A percentile compares a stretch with the other conserved stretches of the same genome.
Conservation (phyloP, 1,284 basidiomycete species). For the Gomphus bonarii region DNA sequence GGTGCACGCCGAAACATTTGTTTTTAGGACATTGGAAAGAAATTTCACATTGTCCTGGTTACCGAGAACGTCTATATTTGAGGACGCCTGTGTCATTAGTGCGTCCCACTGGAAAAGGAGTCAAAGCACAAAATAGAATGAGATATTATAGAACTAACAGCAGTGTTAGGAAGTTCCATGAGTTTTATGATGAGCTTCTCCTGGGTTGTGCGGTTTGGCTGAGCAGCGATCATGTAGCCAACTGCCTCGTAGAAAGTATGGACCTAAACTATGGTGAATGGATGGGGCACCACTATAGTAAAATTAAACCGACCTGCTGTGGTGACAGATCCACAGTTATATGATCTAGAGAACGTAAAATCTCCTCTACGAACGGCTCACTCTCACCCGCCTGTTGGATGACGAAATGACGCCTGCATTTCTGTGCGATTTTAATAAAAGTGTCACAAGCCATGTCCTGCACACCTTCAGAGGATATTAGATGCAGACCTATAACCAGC, state of each 20-base stretch:
- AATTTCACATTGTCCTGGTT: slow-evolving; percentile 54
- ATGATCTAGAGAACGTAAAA: slow-evolving; percentile 45
- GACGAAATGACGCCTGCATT: slow-evolving; percentile 53
- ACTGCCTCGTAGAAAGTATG: slow-evolving; percentile 52
- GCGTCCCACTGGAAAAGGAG: slow-evolving; percentile 37
- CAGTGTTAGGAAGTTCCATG: slow-evolving; percentile 53
- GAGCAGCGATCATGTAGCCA: slow-evolving; percentile 55
- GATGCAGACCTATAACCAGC: not conserved
- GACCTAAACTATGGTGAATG: slow-evolving; percentile 20
- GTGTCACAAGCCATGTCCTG: slow-evolving; percentile 65
- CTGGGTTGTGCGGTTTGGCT: slow-evolving; percentile 53
- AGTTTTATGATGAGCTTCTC: slow-evolving; percentile 49
- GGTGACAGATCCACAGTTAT: slow-evolving; percentile 51
- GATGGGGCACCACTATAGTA: not conserved
- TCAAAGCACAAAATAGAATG: not conserved
- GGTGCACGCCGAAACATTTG: slow-evolving; percentile 51
- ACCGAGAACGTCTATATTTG: slow-evolving; percentile 44
- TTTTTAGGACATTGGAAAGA: slow-evolving; percentile 53
- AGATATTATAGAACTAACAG: slow-evolving; percentile 22
- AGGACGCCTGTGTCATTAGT: slow-evolving; percentile 47
- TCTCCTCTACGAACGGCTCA: slow-evolving; percentile 59
- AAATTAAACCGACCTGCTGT: slow-evolving; percentile 29
- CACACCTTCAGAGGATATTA: slow-evolving; percentile 26
- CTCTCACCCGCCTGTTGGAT: slow-evolving; percentile 55
- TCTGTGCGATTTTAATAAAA: slow-evolving; percentile 60